phyloP scores from a whole-genome alignment of 1,284 basidiomycete genomes.

The Rugosomyces carneus region DNA sequence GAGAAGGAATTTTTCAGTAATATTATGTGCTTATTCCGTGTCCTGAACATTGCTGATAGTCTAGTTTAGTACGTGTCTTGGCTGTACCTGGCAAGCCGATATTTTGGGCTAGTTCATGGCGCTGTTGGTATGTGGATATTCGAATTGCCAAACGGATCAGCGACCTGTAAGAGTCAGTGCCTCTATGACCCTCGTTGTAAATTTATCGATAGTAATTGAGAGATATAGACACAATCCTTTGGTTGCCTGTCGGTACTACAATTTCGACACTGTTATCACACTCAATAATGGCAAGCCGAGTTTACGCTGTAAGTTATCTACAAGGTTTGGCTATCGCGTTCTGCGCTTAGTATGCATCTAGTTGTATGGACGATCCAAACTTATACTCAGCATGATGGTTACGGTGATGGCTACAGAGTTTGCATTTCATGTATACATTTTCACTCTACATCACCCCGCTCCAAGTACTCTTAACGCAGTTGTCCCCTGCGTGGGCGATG shows the following conservation, averaged over 20 bases:
- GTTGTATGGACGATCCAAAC: slow-evolving; percentile 15
- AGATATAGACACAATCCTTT: slow-evolving; percentile 17
- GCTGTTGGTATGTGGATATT: slow-evolving; percentile 8
- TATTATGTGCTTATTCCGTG: neutral
- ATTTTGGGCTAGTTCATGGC: slow-evolving; percentile 20
- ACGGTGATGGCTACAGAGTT: slow-evolving; percentile 16
- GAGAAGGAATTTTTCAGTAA: slow-evolving; percentile 19
- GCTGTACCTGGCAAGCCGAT: slow-evolving; percentile 16
- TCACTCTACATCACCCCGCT: slow-evolving; percentile 15
- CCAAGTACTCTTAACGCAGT: slow-evolving; percentile 10
- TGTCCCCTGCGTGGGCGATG: slow-evolving; percentile 18
- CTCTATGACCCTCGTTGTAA: neutral
- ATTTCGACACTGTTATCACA: slow-evolving; percentile 21
- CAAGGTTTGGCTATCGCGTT: too few relatives aligned
- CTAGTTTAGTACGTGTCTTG: slow-evolving; percentile 1
- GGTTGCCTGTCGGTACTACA: slow-evolving; percentile 21
- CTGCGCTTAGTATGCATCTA: neutral
- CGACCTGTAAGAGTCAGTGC: slow-evolving; percentile 9
- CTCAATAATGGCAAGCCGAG: slow-evolving; percentile 18
- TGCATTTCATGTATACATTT: slow-evolving; percentile 13
- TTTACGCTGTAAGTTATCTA: slow-evolving; percentile 19
- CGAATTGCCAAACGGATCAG: slow-evolving; percentile 11
- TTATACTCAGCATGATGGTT: slow-evolving; percentile 13
- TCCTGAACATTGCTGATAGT: neutral
- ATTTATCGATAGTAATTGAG: neutral